A percentile compares a stretch with the other conserved stretches of the same genome.
Conservation (phyloP, 805 yeast species). For the Wickerhamomyces chambardii region DNA sequence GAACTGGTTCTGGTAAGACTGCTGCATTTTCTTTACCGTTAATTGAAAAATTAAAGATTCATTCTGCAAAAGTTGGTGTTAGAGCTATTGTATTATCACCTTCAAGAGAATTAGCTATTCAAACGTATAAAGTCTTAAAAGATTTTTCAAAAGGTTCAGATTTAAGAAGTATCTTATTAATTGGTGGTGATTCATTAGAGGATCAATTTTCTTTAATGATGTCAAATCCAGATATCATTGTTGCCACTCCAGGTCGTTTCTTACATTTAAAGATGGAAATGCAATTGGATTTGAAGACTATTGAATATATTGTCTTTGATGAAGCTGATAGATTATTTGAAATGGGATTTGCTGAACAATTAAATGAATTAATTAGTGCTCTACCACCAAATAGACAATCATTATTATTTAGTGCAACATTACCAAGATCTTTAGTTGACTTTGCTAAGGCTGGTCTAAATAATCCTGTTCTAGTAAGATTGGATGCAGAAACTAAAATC, state of each 20-base stretch:
- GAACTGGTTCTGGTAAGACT: constrained; percentile 98
- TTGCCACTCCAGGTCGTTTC: constrained; percentile 98
- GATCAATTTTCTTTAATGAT: constrained; percentile 92
- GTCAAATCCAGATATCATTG: constrained; percentile 87
- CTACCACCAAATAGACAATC: constrained; percentile 83
- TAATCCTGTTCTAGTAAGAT: constrained; percentile 85
- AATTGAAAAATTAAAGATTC: constrained; percentile 75
- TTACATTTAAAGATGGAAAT: constrained; percentile 93
- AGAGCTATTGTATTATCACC: constrained; percentile 90
- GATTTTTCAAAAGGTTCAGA: constrained; percentile 84
- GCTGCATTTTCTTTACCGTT: constrained; percentile 94
- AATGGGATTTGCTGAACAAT: constrained; percentile 91
- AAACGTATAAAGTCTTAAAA: constrained; percentile 80
- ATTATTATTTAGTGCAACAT: constrained; percentile 86
- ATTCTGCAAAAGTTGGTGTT: constrained; percentile 80
- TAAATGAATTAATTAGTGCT: constrained; percentile 79
- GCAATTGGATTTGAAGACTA: constrained; percentile 73
- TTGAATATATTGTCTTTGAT: constrained; percentile 90
- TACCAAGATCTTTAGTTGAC: constrained; percentile 87
- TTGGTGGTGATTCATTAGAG: constrained; percentile 98
- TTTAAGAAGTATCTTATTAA: constrained; percentile 67
- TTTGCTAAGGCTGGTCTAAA: constrained; percentile 95
- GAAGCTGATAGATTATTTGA: constrained; percentile 97
- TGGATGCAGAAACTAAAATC: constrained; percentile 88
- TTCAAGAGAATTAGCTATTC: constrained; percentile 92